Evolutionary conservation across 2,329 filamentous ascomycete species (phyloP).

Genomic region (Fusarium paranaense): DNA sequence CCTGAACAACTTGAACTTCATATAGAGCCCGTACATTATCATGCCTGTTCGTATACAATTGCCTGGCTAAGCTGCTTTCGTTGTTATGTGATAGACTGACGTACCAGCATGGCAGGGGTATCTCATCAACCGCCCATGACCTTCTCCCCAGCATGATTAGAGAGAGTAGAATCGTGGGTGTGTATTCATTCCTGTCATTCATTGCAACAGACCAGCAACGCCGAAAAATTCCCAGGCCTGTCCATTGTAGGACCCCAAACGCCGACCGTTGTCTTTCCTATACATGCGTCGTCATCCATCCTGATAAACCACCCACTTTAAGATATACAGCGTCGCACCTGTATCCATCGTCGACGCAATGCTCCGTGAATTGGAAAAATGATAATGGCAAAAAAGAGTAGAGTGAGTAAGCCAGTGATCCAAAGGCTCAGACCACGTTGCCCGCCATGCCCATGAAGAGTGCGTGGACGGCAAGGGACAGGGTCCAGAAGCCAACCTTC

Average conservation of each 20-base stretch:
- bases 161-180: constrained; percentile 15
- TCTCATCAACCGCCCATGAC: constrained; percentile 29
- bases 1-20: not conserved
- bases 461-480: constrained; percentile 91
- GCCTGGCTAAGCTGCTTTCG: constrained; percentile 14
- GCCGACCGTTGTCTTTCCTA: constrained; percentile 30
- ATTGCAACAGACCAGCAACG: constrained; percentile 21
- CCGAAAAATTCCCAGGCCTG: constrained; percentile 8
- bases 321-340: constrained; percentile 31
- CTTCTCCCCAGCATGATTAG: constrained; percentile 13
- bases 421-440: constrained; percentile 66
- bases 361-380: not conserved
- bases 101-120: constrained; percentile 29
- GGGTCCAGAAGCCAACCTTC: constrained; percentile 96
- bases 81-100: constrained; percentile 8
- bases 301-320: constrained; percentile 5
- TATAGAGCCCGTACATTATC: constrained; percentile 19
- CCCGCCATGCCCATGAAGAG: constrained; percentile 96
- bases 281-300: constrained; percentile 17
- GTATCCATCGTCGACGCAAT: constrained; percentile 12
- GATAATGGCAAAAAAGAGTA: constrained; percentile 18
- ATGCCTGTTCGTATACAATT: constrained; percentile 25
- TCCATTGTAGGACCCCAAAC: constrained; percentile 27
- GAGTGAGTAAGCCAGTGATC: constrained; percentile 9
- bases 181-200: constrained; percentile 12